Base-by-base conservation (phyloP, 768 basidiomycete genomes). In the Phanerochaete carnosa region DNA sequence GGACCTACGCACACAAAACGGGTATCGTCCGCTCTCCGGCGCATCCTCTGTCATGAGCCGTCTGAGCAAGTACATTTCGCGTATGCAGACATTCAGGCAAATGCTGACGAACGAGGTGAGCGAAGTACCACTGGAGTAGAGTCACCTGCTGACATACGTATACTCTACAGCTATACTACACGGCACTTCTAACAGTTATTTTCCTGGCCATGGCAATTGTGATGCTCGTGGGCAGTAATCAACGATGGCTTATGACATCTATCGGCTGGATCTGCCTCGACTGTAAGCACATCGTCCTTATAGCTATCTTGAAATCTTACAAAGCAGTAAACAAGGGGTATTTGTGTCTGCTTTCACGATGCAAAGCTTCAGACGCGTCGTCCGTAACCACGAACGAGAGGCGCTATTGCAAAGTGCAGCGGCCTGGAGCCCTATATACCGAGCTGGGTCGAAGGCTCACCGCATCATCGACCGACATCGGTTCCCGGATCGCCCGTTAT, bases 61-160 rank as follows among this genome's bases (percentile, higher is more conserved):
- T 26, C 66, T 83, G 29, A 79, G 79, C 51, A 76, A 78, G 61
- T 74, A 82, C 49, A 74, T 86, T 39, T 80, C 84, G 11, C 76
- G 78, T 13, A 80, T 85, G 75, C 77, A 77, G 58, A 72, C 83
- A 28, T 83, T 88, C 60, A 79, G 76, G 29, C 69, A 79, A 66
- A 84, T 84, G 32, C 79, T 88, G 73, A 81, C 78, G 64, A 81
- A 88, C 68, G 87, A 88, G 79, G 86, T 86, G 65, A n/a, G 76
- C 66, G 25, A 19, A 28, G 23, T 26, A 32, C 23, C 28, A 25
- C 28, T 33, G 22, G 32, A 3, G 15, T 33, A 33, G 22, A 22
- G 30, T 28, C 29, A 28, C 25, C 9, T 29, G 23, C 23, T 25
- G 22, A 46, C 16, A 22, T 30, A n/a, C n/a, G n/a, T 57, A n/a